A percentile compares a stretch with the other conserved stretches of the same genome.
phyloP scores from a whole-genome alignment of 495 filamentous ascomycete species.

The Rostrohypoxylon terebratum region DNA sequence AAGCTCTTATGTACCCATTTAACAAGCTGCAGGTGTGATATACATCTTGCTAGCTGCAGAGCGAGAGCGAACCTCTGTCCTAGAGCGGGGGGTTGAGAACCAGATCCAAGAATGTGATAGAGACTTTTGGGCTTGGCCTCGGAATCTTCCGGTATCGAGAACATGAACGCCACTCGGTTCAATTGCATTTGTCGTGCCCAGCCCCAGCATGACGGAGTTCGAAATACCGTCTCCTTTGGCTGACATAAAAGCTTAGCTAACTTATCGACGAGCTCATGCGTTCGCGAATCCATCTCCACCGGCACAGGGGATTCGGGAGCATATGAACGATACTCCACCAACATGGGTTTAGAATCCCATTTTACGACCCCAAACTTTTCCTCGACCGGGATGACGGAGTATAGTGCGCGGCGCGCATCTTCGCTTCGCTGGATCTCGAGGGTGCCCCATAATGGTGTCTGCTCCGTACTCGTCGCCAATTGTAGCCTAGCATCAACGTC shows the following conservation, averaged over 20 bases:
- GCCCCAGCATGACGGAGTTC: conserved; percentile 47
- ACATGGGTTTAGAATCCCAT: conserved; percentile 23
- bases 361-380: conserved; percentile 18
- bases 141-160: conserved; percentile 27
- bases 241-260: conserved; percentile 45
- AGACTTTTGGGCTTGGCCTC: conserved; percentile 19
- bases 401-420: conserved; percentile 2
- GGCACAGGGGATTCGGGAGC: conserved; percentile 23
- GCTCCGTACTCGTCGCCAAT: conserved; percentile 32
- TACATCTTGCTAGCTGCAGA: conserved; percentile 34
- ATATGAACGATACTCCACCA: conserved; percentile 26
- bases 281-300: conserved; percentile 25
- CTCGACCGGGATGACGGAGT: conserved; percentile 13
- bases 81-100: conserved; percentile 28
- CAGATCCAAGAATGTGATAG: conserved; percentile 19
- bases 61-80: conserved; percentile 47
- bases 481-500: conserved; percentile 44
- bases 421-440: conserved; percentile 32
- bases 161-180: conserved; percentile 40
- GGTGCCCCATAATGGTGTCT: conserved; percentile 6
- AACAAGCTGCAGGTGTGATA: conserved; percentile 49
- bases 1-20: conserved; percentile 55
- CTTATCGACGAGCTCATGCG: conserved; percentile 30
- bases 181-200: conserved; percentile 38
- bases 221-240: conserved; percentile 46